phyloP scores from a whole-genome alignment of 345 rosid species.

The Aquilaria yunnanensis region DNA sequence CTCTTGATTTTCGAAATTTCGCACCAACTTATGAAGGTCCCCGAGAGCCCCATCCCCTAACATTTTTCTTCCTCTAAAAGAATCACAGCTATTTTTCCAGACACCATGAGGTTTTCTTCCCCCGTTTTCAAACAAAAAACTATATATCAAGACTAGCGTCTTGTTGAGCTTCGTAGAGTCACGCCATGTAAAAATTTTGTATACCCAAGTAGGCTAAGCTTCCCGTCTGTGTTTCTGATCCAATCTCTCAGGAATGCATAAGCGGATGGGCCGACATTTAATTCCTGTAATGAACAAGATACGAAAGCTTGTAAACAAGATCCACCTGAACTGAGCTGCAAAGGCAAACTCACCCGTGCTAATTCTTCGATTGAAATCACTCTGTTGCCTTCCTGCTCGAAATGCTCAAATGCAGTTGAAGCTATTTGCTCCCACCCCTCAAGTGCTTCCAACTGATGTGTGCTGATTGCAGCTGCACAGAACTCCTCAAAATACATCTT shows the following conservation, averaged over 20 bases:
- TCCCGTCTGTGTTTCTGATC: conserved; percentile 75
- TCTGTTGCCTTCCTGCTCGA: conserved; percentile 61
- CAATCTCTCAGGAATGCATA: conserved; percentile 69
- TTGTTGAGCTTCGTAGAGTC: conserved; percentile 65
- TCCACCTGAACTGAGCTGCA: too few relatives aligned
- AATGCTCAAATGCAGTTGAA: conserved; percentile 47
- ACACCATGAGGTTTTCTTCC: not conserved
- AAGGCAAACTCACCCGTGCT: conserved; percentile 37
- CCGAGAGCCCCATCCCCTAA: too few relatives aligned
- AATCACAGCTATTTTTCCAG: too few relatives aligned
- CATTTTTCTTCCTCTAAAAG: too few relatives aligned
- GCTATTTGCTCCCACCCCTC: conserved; percentile 66
- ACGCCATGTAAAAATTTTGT: conserved; percentile 84
- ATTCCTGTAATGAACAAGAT: conserved; percentile 35
- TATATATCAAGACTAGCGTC: conserved; percentile 46
- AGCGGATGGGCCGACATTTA: conserved; percentile 81
- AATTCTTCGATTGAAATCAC: conserved; percentile 58
- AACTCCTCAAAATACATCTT: conserved; percentile 72
- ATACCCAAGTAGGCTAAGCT: conserved; percentile 76
- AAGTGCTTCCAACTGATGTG: conserved; percentile 55
- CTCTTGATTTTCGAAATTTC: too few relatives aligned
- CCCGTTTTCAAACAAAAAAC: not conserved
- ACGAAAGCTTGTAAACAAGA: not conserved
- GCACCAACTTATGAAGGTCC: too few relatives aligned
- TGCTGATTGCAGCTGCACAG: conserved; percentile 67